Evolutionary conservation across 2,329 filamentous ascomycete genomes (phyloP), one percentile per base, ranked within the genome.

Genomic region (Fusarium haematococcum): DNA sequence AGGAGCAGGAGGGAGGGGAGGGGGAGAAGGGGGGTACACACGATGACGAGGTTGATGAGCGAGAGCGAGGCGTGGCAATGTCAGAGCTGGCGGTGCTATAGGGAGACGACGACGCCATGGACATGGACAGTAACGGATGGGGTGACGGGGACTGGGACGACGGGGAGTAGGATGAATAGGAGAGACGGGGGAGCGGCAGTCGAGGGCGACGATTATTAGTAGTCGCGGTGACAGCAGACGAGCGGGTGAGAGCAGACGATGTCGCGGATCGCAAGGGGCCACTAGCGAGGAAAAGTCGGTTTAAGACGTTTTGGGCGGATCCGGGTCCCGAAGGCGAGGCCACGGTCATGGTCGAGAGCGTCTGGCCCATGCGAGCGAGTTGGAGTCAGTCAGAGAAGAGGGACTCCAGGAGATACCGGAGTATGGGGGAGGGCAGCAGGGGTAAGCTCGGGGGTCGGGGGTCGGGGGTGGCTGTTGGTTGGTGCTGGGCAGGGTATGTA

Each of bases 31-130:
- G 87, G 76, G 81, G 81, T 75, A 85, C 81, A 71, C 86, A 86
- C 67, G 85, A 83, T 30, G 86, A 86, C 57, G 88, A 87, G 69
- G 88, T 89, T 62, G 84, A 82, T 59, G 71, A 73, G 45, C 48
- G 71, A 52, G 88, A 89, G 77, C 86, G 86, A 81, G 88, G 88
- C 65, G 88, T 89, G 79, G 86, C 86, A 79, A 88, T 85, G 83
- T 89, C 87, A 80, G 84, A 84, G 78, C 83, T 85, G 77, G 84
- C 83, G 77, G 84, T 84, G 76, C 84, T 88, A 81, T 84, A 83
- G 70, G 85, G 81, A 82, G 77, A 75, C 74, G 77, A 71, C 67
- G 80, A 78, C 71, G 81, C 77, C 80, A 80, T 80, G 73, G 78
- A 74, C 75, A 77, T 72, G 63, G 73, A 70, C 62, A 66, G 65